A percentile compares a stretch with the other conserved stretches of the same genome.
phyloP scores from a whole-genome alignment of 2,329 filamentous ascomycete genomes.

The Cordyceps javanica region DNA sequence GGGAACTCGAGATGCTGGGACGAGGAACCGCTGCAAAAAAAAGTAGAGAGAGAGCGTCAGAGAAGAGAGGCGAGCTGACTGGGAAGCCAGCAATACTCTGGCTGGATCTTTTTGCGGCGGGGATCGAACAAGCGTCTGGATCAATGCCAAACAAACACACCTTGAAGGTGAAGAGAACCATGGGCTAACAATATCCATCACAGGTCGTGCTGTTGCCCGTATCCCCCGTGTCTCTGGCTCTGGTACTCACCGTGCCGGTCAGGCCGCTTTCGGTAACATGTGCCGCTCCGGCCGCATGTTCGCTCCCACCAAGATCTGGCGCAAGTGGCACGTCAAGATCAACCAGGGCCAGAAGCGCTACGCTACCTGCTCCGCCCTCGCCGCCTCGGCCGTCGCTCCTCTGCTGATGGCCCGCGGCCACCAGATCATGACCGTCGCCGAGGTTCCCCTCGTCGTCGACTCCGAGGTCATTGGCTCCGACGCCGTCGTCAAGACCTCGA shows the following conservation, averaged over 20 bases:
- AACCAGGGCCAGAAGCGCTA: conserved; percentile 99
- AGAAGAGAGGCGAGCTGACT: background rate
- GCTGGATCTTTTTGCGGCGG: background rate
- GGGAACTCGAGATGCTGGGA: background rate
- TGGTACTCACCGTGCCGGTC: conserved; percentile 99
- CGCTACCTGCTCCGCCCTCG: conserved; percentile 93
- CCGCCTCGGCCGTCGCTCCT: conserved; percentile 89
- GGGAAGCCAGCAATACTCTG: background rate
- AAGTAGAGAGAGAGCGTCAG: background rate
- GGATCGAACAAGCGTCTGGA: background rate
- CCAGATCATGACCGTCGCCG: conserved; percentile 84
- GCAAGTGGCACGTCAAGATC: conserved; percentile 99
- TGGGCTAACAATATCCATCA: conserved; percentile 1
- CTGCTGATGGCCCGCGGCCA: conserved; percentile 96
- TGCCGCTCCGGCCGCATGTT: conserved; percentile 99
- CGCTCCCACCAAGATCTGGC: conserved; percentile 99
- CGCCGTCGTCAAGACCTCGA: conserved; percentile 80
- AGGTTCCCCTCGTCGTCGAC: conserved; percentile 95
- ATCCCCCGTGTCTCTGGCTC: conserved; percentile 99
- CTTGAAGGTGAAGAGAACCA: background rate
- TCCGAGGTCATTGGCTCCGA: conserved; percentile 78
- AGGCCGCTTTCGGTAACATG: conserved; percentile 99
- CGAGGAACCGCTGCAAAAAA: background rate
- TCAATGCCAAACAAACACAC: background rate
- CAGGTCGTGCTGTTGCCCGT: conserved; percentile 98